phyloP scores from a whole-genome alignment of 495 filamentous ascomycete genomes.

The Tuber calosporum region DNA sequence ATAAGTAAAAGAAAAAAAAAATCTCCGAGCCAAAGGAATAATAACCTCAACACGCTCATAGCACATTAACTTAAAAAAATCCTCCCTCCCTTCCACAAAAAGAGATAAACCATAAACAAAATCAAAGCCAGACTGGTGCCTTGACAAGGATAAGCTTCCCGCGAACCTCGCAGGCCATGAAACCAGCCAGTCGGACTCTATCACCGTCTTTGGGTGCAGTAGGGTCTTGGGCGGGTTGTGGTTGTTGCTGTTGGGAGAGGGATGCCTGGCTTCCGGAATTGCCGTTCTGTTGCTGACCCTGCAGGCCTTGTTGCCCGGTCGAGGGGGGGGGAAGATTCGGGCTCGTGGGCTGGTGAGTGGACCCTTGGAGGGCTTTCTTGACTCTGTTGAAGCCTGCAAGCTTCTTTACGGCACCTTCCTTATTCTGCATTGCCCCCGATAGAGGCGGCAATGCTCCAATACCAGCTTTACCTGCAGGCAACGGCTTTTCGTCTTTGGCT shows the following conservation, averaged over 20 bases:
- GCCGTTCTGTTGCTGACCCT: slow-evolving; percentile 21
- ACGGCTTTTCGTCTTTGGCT: slow-evolving; percentile 29
- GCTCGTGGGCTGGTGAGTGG: slow-evolving; percentile 20
- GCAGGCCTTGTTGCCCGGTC: slow-evolving; percentile 15
- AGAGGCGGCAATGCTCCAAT: slow-evolving; percentile 28
- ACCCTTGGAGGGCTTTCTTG: slow-evolving; percentile 34
- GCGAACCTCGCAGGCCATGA: slow-evolving; percentile 77
- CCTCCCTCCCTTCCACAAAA: neutral
- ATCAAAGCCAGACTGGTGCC: slow-evolving; percentile 69
- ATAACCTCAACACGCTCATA: slow-evolving; percentile 16
- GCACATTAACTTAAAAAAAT: slow-evolving; percentile 20
- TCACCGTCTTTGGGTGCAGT: slow-evolving; percentile 43
- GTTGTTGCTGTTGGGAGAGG: slow-evolving; percentile 26
- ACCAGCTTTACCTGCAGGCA: slow-evolving; percentile 26
- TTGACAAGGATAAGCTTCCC: slow-evolving; percentile 76
- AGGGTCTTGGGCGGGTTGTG: slow-evolving; percentile 45
- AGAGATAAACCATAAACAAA: neutral
- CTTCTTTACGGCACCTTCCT: slow-evolving; percentile 28
- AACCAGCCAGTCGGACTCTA: slow-evolving; percentile 73
- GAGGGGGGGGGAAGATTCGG: slow-evolving; percentile 7
- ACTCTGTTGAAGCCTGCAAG: slow-evolving; percentile 22
- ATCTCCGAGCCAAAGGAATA: slow-evolving; percentile 5
- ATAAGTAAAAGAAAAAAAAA: slow-evolving; percentile 14
- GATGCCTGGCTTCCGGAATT: slow-evolving; percentile 35
- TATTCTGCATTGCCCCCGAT: slow-evolving; percentile 18